phyloP scores from a whole-genome alignment of 2,329 filamentous ascomycete species.

The Phoma sp. region DNA sequence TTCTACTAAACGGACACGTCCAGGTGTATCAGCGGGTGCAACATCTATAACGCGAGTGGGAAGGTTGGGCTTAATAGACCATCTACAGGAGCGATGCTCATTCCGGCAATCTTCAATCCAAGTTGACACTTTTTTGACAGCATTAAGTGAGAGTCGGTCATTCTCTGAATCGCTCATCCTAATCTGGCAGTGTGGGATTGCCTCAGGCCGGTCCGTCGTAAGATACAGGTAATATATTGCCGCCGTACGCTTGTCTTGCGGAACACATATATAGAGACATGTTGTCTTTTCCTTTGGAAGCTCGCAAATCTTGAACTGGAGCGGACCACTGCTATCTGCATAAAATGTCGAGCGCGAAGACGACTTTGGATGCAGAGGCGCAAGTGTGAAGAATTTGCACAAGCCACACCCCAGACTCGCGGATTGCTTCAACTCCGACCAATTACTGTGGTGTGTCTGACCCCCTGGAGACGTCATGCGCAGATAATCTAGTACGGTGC shows the following conservation, averaged over 20 bases:
- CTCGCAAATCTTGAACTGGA: constrained; percentile 1
- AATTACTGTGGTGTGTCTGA: constrained; percentile 9
- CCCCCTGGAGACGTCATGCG: constrained; percentile 16
- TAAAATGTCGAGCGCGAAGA: constrained; percentile 4
- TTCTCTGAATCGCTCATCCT: constrained; percentile 3
- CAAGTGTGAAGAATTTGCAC: constrained; percentile 12
- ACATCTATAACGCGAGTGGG: constrained; percentile 10
- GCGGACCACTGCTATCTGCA: constrained; percentile 3
- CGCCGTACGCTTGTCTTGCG: constrained; percentile 1
- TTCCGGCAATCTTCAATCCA: constrained; percentile 7
- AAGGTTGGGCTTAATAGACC: neutral
- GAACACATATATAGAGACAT: constrained; percentile 10
- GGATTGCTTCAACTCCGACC: constrained; percentile 1
- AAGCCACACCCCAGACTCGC: constrained; percentile 6
- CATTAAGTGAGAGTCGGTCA: constrained; percentile 1
- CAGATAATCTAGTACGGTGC: constrained; percentile 5
- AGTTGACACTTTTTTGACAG: neutral
- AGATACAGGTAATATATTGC: constrained; percentile 10
- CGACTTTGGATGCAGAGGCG: constrained; percentile 7
- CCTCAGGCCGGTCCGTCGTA: neutral
- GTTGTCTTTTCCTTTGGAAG: neutral
- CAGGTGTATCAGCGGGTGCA: neutral
- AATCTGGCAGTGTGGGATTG: neutral
- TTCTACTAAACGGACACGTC: constrained; percentile 4
- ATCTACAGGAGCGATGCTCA: neutral